A percentile compares a stretch with the other conserved stretches of the same genome.
phyloP scores from a whole-genome alignment of 768 basidiomycete genomes.

The Rhodocollybia butyracea region DNA sequence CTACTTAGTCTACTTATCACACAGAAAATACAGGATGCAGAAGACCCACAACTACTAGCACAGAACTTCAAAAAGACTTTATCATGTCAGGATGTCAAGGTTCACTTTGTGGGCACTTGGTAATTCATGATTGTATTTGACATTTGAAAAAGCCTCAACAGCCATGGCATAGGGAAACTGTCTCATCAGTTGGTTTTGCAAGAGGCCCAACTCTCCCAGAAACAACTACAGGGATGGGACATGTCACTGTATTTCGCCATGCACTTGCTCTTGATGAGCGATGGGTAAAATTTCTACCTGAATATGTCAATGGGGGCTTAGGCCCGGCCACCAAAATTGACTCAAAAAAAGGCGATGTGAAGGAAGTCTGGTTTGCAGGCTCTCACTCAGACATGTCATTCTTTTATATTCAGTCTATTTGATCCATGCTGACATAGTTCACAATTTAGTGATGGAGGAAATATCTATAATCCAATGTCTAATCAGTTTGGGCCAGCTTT shows the following conservation, averaged over 20 bases:
- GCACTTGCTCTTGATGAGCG: constrained; percentile 32
- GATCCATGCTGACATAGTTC: no score
- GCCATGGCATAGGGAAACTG: constrained; percentile 27
- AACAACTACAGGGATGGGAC: no score
- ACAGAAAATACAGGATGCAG: not conserved
- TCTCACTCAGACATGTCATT: no score
- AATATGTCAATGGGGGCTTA: no score
- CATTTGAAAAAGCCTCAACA: not conserved
- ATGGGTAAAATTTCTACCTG: constrained; percentile 32
- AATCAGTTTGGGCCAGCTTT: no score
- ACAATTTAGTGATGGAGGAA: no score
- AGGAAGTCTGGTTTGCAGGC: no score
- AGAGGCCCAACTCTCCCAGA: constrained; percentile 17
- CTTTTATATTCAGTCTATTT: no score
- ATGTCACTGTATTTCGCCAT: constrained; percentile 31
- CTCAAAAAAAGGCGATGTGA: no score
- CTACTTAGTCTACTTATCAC: not conserved
- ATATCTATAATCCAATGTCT: no score
- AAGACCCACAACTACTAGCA: not conserved
- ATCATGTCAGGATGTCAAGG: constrained; percentile 20
- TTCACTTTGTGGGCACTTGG: constrained; percentile 34
- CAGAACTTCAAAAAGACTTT: constrained; percentile 21
- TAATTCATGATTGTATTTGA: not conserved
- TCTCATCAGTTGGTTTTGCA: constrained; percentile 27
- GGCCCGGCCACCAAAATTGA: no score